A percentile compares a stretch with the other conserved stretches of the same genome.
These are phyloP conservation scores for Umbelopsis sp. DNA, from an alignment of 192 early-diverging fungal genomes.

Conservation along the genomic window DNA sequence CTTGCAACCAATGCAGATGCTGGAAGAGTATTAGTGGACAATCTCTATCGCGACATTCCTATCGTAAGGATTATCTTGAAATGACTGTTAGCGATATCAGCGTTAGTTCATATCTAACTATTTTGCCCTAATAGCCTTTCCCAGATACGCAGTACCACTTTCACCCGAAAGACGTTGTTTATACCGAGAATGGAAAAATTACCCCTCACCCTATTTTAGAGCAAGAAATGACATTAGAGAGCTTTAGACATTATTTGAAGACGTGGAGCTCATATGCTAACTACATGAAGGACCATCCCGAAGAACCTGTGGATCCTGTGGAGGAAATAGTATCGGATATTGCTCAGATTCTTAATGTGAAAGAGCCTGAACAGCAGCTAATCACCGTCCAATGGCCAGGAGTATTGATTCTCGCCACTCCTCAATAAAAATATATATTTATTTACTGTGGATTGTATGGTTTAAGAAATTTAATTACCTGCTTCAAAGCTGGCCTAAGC, in stretches of 20 bases:
- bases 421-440: too few relatives aligned
- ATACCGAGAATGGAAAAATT: constrained; percentile 7
- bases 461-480: too few relatives aligned
- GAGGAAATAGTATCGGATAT: constrained; percentile 45
- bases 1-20: neutral
- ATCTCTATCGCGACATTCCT: constrained; percentile 43
- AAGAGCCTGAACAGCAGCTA: constrained; percentile 27
- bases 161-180: constrained; percentile 16
- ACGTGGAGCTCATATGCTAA: constrained; percentile 62
- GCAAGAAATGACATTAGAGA: constrained; percentile 38
- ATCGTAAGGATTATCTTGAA: constrained; percentile 9
- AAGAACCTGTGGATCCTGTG: constrained; percentile 54
- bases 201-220: constrained; percentile 30
- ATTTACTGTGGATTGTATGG: too few relatives aligned
- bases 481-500: neutral
- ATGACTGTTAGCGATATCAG: too few relatives aligned
- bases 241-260: constrained; percentile 51
- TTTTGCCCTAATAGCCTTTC: constrained; percentile 29
- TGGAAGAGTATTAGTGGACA: constrained; percentile 45
- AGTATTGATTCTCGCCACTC: constrained; percentile 44
- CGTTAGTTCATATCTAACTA: too few relatives aligned
- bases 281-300: constrained; percentile 43
- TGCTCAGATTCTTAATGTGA: constrained; percentile 18
- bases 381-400: constrained; percentile 52
- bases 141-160: constrained; percentile 42